Evolutionary conservation across 1,284 basidiomycete genomes (phyloP), one percentile per base, ranked within the genome.

Genomic region (Gomphus bonarii): DNA sequence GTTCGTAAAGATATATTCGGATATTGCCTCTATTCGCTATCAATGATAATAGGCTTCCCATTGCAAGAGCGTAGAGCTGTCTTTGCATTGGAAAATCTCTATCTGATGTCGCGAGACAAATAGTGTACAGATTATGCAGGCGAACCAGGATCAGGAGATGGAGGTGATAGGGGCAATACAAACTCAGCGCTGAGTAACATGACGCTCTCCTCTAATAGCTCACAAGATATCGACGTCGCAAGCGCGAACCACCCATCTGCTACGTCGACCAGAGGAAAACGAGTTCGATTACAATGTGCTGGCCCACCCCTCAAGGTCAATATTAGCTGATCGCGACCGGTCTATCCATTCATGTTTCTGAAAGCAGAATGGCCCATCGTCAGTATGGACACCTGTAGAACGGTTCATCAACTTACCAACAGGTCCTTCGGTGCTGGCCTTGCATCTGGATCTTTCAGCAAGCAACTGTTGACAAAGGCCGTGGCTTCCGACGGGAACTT

Each of bases 351-450:
- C 64, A 54, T 81, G 75, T 70, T 78, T 77, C 82, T 85, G 62
- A 46, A 43, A 51, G 52, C 35, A 7, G 30, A 47, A 35, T 50
- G 8, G 52, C 12, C 10, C 4, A n/a, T 22, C 46, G 53, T 38
- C 46, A 55, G 20, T n/a, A 52, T 18, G 5, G 38, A 20, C 16
- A 49, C 25, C 22, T 46, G 30, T 30, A 4, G 12, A 25, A 8
- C 55, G 56, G 10, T 42, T 2, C 38, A 40, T 8, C 4, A 56
- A 75, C 83, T 57, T 65, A 88, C 91, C 68, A 94, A 68, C 16
- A 95, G 70, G 59, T 90, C 85, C 71, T 89, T 90, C 3, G 92
- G 91, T 43, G 86, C 89, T 67, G 78, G 81, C 64, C 92, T 73
- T 61, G 74, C 72, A 59, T 82, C 79, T 2, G 89, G 90, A 64